Conservation (phyloP, 1,284 basidiomycete species). For the Cystobasidium sp. region DNA sequence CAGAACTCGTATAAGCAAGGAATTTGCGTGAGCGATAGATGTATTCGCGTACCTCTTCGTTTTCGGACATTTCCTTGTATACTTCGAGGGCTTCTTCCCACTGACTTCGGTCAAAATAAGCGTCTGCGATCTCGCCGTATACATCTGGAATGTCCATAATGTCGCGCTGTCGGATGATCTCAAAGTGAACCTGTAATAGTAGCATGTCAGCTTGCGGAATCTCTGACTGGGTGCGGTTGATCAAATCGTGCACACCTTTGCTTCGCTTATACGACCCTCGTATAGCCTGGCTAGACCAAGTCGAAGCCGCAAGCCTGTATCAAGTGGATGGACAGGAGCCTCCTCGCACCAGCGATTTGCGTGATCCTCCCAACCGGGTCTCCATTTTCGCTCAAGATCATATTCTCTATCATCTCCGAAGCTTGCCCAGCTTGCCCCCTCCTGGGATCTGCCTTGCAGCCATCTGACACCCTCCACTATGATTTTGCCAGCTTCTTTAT, state of each 20-base stretch:
- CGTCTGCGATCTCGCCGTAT: constrained; percentile 81
- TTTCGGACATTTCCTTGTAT: constrained; percentile 73
- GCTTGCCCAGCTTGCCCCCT: constrained; percentile 76
- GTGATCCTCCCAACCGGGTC: constrained; percentile 54
- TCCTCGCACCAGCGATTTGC: constrained; percentile 55
- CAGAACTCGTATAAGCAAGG: no score
- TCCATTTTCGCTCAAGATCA: constrained; percentile 62
- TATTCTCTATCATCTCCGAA: constrained; percentile 87
- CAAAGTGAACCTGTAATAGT: constrained; percentile 69
- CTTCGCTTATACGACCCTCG: constrained; percentile 78
- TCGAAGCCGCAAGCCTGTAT: constrained; percentile 81
- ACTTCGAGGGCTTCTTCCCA: constrained; percentile 76
- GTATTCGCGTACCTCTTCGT: constrained; percentile 60
- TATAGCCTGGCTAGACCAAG: constrained; percentile 82
- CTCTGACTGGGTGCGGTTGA: constrained; percentile 6
- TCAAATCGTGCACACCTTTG: constrained; percentile 62
- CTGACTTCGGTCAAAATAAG: constrained; percentile 74
- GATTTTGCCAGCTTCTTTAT: constrained; percentile 70
- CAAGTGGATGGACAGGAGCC: constrained; percentile 65
- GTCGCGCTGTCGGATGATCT: constrained; percentile 70
- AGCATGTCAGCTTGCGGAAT: background rate
- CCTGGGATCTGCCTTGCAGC: constrained; percentile 78
- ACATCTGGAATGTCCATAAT: constrained; percentile 74
- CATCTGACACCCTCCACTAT: constrained; percentile 81
- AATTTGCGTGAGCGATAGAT: background rate